phyloP scores from a whole-genome alignment of 2,329 filamentous ascomycete species.

The Colletotrichum sublineola region DNA sequence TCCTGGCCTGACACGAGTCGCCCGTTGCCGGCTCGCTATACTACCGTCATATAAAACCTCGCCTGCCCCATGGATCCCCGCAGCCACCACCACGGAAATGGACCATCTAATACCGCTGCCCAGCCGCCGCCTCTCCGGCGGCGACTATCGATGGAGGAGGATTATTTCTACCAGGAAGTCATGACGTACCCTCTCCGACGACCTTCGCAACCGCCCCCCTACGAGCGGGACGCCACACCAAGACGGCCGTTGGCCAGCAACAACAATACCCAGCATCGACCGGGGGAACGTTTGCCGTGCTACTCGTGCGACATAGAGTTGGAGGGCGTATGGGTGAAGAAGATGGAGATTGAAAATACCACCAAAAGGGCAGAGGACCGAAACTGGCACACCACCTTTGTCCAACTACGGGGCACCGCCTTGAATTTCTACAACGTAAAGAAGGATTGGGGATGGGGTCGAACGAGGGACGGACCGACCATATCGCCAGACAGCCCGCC shows the following conservation, averaged over 20 bases:
- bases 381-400: constrained; percentile 74
- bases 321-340: constrained; percentile 71
- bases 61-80: constrained; percentile 47
- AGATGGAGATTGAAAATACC: constrained; percentile 76
- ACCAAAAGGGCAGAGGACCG: constrained; percentile 73
- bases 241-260: constrained; percentile 45
- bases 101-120: constrained; percentile 47
- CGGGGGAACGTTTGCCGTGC: constrained; percentile 61
- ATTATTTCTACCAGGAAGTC: constrained; percentile 65
- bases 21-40: constrained; percentile 32
- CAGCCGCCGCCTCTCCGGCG: constrained; percentile 57
- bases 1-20: constrained; percentile 42
- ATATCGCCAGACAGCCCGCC: constrained; percentile 64
- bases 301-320: constrained; percentile 70
- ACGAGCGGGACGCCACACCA: constrained; percentile 51
- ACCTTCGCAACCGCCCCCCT: constrained; percentile 62
- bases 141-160: constrained; percentile 68
- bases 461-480: constrained; percentile 60
- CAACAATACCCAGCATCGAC: constrained; percentile 34
- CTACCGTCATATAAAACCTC: constrained; percentile 40
- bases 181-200: constrained; percentile 61
- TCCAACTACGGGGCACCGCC: constrained; percentile 76
- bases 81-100: constrained; percentile 43
- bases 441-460: constrained; percentile 66
- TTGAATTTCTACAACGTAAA: constrained; percentile 76